Base-by-base conservation (phyloP, 345 rosid genomes). In the Eucalyptus regnans region DNA sequence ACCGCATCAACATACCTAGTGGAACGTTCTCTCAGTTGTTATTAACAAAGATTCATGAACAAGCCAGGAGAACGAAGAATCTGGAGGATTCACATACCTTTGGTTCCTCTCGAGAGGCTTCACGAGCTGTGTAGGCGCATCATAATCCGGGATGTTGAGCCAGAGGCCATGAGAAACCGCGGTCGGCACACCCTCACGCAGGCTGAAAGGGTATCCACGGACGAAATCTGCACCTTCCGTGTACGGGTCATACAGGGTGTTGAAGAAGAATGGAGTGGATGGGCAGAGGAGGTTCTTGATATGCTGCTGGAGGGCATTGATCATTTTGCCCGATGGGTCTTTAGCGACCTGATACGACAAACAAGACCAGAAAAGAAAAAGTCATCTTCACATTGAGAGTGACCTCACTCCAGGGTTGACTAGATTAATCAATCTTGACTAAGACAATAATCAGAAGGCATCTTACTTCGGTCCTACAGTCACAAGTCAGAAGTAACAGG, bases 41-140 rank as follows among this genome's bases (percentile, higher is more conserved):
- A 51, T 79, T 27, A 7, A 23, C 27, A 56, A 33, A 9, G 20
- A 48, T 43, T 37, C 86, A 41, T 6, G 16, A 13, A 6, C 23
- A 29, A 41, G 64, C 46, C 46, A 4, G 87, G 49, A 50, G 12
- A 76, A 44, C 20, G 6, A 71, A 29, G 88, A 23, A 79, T n/a
- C 58, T 37, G 86, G 76, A 48, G 58, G 33, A 12, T 43, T 20
- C 84, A 11, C 29, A 25, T 86, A 95, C 99, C 99, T 97, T 2
- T 95, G 91, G 95, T 97, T 97, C 92, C 96, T 93, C 92, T 97
- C 99, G 50, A 92, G 93, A 71, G 99, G 99, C 96, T 97, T 97
- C 58, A 97, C 99, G 51, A 97, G 99, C 90, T 97, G 99, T n/a
- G 99, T 97, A 4, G 99, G 99, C 18, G 99, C 99, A 89, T 97